phyloP scores from a whole-genome alignment of 805 yeast species.

The Metschnikowia matae region DNA sequence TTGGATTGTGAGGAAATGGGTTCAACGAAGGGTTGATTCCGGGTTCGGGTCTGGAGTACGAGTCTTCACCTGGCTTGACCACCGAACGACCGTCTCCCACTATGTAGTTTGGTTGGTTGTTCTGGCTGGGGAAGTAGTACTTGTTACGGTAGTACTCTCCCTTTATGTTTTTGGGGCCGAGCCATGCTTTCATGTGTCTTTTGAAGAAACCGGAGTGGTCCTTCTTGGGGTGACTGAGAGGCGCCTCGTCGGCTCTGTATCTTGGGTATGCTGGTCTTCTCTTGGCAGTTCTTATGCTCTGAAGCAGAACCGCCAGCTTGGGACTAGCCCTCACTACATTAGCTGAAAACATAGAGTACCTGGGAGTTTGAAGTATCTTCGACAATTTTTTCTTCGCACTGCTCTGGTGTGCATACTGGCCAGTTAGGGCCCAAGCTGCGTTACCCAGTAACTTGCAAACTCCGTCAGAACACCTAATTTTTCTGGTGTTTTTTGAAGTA shows the following conservation, averaged over 20 bases:
- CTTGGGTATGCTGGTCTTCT: constrained; percentile 34
- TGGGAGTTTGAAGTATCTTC: not conserved
- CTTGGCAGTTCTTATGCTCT: constrained; percentile 18
- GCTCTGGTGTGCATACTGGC: constrained; percentile 2
- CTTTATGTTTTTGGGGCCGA: constrained; percentile 80
- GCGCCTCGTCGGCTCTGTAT: constrained; percentile 31
- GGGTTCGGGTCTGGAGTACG: constrained; percentile 11
- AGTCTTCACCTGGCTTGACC: constrained; percentile 22
- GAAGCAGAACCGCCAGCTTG: constrained; percentile 15
- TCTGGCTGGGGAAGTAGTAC: constrained; percentile 61
- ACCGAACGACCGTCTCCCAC: constrained; percentile 46
- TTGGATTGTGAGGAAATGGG: constrained; percentile 79
- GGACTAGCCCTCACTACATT: constrained; percentile 10
- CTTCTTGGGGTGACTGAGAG: constrained; percentile 30
- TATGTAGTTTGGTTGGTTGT: constrained; percentile 71
- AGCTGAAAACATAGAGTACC: constrained; percentile 11
- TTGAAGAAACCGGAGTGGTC: constrained; percentile 52
- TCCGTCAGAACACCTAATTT: not conserved
- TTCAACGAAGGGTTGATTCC: constrained; percentile 38
- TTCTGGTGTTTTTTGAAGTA: not conserved
- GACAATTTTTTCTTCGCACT: constrained; percentile 6
- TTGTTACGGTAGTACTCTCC: constrained; percentile 79
- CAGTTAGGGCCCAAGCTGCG: not conserved
- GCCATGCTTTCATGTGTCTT: constrained; percentile 63
- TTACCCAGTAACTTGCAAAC: constrained; percentile 2